phyloP scores from a whole-genome alignment of 2,329 filamentous ascomycete genomes.

The Metarhizium humberi region DNA sequence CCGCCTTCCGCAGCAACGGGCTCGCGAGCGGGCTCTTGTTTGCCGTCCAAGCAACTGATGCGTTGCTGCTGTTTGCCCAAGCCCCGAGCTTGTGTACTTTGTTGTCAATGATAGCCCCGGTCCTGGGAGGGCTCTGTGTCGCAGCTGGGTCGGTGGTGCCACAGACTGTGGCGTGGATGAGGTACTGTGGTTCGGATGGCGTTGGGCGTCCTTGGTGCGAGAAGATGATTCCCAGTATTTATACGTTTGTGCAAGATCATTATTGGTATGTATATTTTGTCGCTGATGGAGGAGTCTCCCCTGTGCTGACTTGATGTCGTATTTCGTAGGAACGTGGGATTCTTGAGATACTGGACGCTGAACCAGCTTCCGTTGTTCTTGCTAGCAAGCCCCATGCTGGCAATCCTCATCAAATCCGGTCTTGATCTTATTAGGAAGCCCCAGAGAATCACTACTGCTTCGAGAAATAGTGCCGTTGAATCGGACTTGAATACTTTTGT shows the following conservation, averaged over 20 bases:
- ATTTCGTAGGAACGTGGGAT: constrained; percentile 71
- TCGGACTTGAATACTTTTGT: constrained; percentile 22
- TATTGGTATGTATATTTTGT: constrained; percentile 63
- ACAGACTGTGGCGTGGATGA: constrained; percentile 64
- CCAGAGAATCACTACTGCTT: not conserved
- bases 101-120: constrained; percentile 46
- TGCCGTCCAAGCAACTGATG: constrained; percentile 47
- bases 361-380: constrained; percentile 83
- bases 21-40: constrained; percentile 73
- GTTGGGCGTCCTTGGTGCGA: constrained; percentile 63
- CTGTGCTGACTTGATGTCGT: not conserved
- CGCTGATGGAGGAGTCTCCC: not conserved
- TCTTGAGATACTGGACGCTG: constrained; percentile 82
- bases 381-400: constrained; percentile 69
- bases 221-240: constrained; percentile 71
- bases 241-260: constrained; percentile 75
- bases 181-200: constrained; percentile 47
- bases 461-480: constrained; percentile 4
- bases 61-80: constrained; percentile 16
- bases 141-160: constrained; percentile 60
- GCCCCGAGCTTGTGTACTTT: constrained; percentile 27
- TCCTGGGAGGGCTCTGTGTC: constrained; percentile 58
- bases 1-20: constrained; percentile 75
- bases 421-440: constrained; percentile 24
- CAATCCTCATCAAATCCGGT: constrained; percentile 51